Conservation (phyloP, 805 yeast species). For the Starmerella vaccinii region DNA sequence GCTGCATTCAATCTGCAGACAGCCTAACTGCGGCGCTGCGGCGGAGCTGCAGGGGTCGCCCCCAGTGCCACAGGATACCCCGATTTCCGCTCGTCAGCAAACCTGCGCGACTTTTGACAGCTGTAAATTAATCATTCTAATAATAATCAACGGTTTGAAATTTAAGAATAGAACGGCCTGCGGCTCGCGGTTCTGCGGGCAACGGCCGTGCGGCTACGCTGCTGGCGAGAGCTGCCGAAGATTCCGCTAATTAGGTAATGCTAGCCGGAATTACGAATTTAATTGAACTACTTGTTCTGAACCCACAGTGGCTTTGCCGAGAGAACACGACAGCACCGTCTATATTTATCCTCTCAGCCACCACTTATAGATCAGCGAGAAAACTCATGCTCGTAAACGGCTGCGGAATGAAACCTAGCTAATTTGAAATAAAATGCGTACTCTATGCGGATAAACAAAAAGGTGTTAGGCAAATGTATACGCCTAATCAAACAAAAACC, state of each 20-base stretch:
- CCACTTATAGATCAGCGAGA: too few species aligned
- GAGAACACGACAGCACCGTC: background rate
- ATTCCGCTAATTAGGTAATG: background rate
- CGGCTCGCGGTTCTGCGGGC: background rate
- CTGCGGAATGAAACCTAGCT: too few species aligned
- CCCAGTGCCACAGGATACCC: background rate
- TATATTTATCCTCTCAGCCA: background rate
- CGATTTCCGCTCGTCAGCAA: background rate
- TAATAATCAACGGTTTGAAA: background rate
- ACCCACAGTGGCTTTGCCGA: too few species aligned
- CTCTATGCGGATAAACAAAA: too few species aligned
- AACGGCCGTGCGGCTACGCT: background rate
- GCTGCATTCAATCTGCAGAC: background rate
- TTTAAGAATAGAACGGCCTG: background rate
- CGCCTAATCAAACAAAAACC: background rate
- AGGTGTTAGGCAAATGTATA: too few species aligned
- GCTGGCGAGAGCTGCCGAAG: too few species aligned
- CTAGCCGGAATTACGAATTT: background rate
- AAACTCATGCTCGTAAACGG: too few species aligned
- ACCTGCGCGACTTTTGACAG: background rate
- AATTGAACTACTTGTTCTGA: too few species aligned
- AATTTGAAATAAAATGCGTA: too few species aligned
- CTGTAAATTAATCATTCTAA: background rate
- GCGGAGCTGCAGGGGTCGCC: constrained; percentile 1
- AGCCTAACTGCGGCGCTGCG: constrained; percentile 1